Evolutionary conservation across 202 grass and related monocot species (phyloP).

Genomic region (Digitaria exilis): DNA sequence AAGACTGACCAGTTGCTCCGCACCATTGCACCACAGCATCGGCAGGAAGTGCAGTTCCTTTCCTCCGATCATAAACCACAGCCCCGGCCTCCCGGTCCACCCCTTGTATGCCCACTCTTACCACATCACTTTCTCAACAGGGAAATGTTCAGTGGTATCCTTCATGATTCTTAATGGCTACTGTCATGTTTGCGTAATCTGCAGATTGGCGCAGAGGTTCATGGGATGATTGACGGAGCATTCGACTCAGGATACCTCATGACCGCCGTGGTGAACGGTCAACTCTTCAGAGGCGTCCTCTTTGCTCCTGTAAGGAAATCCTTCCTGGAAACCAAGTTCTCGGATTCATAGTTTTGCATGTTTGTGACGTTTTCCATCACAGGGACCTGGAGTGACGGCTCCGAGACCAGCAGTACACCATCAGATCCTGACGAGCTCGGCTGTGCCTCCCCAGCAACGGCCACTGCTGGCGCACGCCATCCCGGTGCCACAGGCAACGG

Average conservation of each 20-base stretch:
- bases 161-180: background rate
- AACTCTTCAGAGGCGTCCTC: conserved; percentile 85
- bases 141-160: background rate
- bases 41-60: conserved; percentile 69
- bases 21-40: conserved; percentile 38
- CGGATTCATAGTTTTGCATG: background rate
- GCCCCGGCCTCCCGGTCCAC: conserved; percentile 41
- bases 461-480: conserved; percentile 48
- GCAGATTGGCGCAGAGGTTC: conserved; percentile 90
- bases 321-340: background rate
- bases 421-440: conserved; percentile 58
- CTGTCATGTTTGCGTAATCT: background rate
- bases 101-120: conserved; percentile 52
- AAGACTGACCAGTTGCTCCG: conserved; percentile 65
- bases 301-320: conserved; percentile 83
- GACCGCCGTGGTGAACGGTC: conserved; percentile 82
- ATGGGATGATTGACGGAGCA: conserved; percentile 77
- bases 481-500: conserved; percentile 48
- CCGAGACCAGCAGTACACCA: conserved; percentile 61
- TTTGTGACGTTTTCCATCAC: background rate
- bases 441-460: conserved; percentile 66
- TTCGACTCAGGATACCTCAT: conserved; percentile 95
- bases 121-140: background rate
- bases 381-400: conserved; percentile 68
- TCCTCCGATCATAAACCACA: conserved; percentile 55